Percentiles rank a stretch among this genome's conserved stretches.
phyloP scores from a whole-genome alignment of 345 rosid genomes.

The Hibiscus trionum region DNA sequence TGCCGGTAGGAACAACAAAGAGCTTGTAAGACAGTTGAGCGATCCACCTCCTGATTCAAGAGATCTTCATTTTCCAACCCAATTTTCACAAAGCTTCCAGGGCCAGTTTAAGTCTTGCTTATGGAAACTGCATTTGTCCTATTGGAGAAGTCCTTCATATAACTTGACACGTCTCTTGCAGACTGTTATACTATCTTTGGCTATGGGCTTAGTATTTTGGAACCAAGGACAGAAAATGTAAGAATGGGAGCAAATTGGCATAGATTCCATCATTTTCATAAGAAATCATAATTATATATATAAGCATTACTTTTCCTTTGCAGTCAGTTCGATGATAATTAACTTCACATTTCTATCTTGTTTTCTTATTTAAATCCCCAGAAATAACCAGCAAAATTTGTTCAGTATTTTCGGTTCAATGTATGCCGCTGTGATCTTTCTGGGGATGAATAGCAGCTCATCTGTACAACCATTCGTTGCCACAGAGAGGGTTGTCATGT shows the following conservation, averaged over 20 bases:
- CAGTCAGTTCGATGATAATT: background rate
- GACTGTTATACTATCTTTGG: constrained; percentile 30
- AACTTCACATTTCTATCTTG: background rate
- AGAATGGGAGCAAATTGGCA: constrained; percentile 16
- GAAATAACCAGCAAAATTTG: constrained; percentile 55
- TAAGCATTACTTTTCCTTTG: constrained; percentile 16
- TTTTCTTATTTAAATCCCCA: constrained; percentile 8
- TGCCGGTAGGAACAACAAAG: constrained; percentile 40
- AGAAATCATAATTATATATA: background rate
- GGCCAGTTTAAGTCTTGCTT: constrained; percentile 62
- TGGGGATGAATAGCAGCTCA: constrained; percentile 63
- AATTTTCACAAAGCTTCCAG: constrained; percentile 44
- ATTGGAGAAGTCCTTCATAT: constrained; percentile 79
- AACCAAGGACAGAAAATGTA: constrained; percentile 57
- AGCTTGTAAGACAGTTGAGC: constrained; percentile 37
- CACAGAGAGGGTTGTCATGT: constrained; percentile 52
- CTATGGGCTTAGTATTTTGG: constrained; percentile 62
- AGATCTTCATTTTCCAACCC: constrained; percentile 45
- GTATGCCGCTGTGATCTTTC: constrained; percentile 38
- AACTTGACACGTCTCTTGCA: constrained; percentile 43
- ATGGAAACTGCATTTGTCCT: constrained; percentile 68
- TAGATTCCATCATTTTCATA: background rate
- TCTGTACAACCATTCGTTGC: constrained; percentile 47
- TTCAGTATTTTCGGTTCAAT: constrained; percentile 55
- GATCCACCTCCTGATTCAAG: constrained; percentile 35